A percentile compares a stretch with the other conserved stretches of the same genome.
Evolutionary conservation across 192 early-diverging fungal genomes (phyloP).

Genomic region (Coemansia sp.): DNA sequence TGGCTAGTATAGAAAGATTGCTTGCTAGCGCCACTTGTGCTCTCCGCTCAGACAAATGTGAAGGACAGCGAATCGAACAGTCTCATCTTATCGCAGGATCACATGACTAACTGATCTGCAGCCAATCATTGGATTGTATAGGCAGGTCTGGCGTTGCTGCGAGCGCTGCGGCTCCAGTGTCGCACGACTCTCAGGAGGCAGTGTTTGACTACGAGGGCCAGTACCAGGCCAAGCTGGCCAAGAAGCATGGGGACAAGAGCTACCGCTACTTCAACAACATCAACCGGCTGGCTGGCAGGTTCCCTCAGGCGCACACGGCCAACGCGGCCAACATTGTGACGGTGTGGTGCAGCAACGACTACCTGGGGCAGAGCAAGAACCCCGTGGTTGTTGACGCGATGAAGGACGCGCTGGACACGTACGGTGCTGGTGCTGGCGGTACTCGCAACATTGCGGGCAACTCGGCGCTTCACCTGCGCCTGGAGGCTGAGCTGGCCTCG

Average conservation of each 20-base stretch:
- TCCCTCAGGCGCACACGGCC: conserved; percentile 93
- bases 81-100: background rate
- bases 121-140: background rate
- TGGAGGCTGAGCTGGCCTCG: conserved; percentile 90
- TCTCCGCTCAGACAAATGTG: background rate
- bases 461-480: conserved; percentile 88
- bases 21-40: background rate
- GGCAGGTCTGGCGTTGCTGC: background rate
- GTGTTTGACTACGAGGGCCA: conserved; percentile 90
- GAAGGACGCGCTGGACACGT: conserved; percentile 93
- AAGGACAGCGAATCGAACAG: background rate
- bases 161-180: conserved; percentile 17
- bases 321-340: conserved; percentile 86
- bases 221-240: conserved; percentile 85
- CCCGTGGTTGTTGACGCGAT: conserved; percentile 84
- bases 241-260: conserved; percentile 96
- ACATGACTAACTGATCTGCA: background rate
- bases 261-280: conserved; percentile 99
- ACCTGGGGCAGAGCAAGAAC: conserved; percentile 95
- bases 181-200: conserved; percentile 35
- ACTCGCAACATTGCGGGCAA: conserved; percentile 99
- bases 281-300: conserved; percentile 92
- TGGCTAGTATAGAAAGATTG: background rate
- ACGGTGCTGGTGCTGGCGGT: conserved; percentile 98
- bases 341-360: conserved; percentile 99